phyloP scores from a whole-genome alignment of 1,284 basidiomycete genomes.

The Erythrobasidium hasegawianum region DNA sequence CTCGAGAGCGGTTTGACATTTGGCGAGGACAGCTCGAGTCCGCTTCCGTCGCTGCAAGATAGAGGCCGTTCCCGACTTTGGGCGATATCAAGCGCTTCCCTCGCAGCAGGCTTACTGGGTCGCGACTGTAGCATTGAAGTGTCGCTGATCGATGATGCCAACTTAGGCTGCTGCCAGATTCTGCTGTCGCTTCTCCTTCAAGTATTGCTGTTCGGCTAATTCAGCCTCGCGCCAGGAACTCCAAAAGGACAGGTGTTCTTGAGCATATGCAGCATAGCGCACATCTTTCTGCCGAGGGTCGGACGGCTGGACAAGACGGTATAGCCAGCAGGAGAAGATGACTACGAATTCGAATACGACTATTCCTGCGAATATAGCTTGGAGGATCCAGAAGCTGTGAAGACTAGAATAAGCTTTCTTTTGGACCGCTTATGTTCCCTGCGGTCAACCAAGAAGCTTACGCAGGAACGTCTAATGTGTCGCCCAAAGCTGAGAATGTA shows the following conservation, averaged over 20 bases:
- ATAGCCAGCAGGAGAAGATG: constrained; percentile 25
- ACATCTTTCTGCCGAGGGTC: constrained; percentile 4
- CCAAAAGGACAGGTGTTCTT: constrained; percentile 29
- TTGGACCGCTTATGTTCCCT: too few species aligned
- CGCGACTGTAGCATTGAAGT: too few species aligned
- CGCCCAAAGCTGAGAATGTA: constrained; percentile 14
- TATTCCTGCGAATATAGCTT: constrained; percentile 12
- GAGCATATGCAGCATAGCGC: constrained; percentile 6
- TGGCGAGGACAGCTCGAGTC: too few species aligned
- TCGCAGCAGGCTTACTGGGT: too few species aligned
- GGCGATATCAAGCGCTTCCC: too few species aligned
- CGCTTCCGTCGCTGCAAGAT: too few species aligned
- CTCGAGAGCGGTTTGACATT: too few species aligned
- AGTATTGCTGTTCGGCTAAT: constrained; percentile 9
- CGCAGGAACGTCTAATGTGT: constrained; percentile 6
- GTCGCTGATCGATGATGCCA: too few species aligned
- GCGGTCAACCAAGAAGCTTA: background rate
- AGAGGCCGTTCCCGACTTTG: too few species aligned
- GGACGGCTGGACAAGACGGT: constrained; percentile 18
- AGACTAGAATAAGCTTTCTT: too few species aligned
- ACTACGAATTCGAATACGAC: constrained; percentile 8
- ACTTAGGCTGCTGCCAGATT: too few species aligned
- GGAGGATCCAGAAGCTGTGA: constrained; percentile 13
- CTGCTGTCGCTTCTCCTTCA: background rate
- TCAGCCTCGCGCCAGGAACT: constrained; percentile 28